A percentile compares a stretch with the other conserved stretches of the same genome.
phyloP scores from a whole-genome alignment of 495 filamentous ascomycete genomes.

The Terfezia claveryi region DNA sequence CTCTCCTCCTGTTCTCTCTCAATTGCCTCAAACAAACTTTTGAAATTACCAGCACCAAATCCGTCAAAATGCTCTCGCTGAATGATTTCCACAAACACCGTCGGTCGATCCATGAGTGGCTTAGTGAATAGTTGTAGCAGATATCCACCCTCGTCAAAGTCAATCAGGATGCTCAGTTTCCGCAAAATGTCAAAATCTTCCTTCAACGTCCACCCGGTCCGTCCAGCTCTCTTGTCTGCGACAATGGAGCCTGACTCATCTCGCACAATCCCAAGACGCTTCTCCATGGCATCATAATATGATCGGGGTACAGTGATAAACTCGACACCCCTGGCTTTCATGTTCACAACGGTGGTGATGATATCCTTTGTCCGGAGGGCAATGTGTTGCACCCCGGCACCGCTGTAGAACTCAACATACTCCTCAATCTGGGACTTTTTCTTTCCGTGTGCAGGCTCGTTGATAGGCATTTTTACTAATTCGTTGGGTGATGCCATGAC shows the following conservation, averaged over 20 bases:
- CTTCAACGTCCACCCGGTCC: slow-evolving; percentile 1
- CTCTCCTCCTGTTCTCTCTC: slow-evolving; percentile 68
- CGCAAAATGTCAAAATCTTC: slow-evolving; percentile 58
- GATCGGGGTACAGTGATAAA: slow-evolving; percentile 68
- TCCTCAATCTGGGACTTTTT: slow-evolving; percentile 81
- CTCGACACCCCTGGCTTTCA: slow-evolving; percentile 60
- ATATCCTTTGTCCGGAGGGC: slow-evolving; percentile 65
- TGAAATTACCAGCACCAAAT: slow-evolving; percentile 90
- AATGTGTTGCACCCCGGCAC: slow-evolving; percentile 73
- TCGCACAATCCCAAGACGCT: slow-evolving; percentile 30
- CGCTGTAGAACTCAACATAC: slow-evolving; percentile 70
- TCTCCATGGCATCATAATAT: slow-evolving; percentile 59
- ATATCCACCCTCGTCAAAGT: slow-evolving; percentile 80
- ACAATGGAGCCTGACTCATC: slow-evolving; percentile 2
- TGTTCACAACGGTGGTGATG: slow-evolving; percentile 44
- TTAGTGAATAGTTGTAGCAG: slow-evolving; percentile 73
- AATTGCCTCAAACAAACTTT: slow-evolving; percentile 77
- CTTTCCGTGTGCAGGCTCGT: slow-evolving; percentile 75
- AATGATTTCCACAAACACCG: slow-evolving; percentile 87
- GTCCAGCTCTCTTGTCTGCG: not conserved
- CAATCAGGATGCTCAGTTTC: slow-evolving; percentile 60
- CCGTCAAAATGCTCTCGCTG: slow-evolving; percentile 69
- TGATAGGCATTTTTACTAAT: slow-evolving; percentile 87
- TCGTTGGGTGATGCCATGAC: slow-evolving; percentile 75
- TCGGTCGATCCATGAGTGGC: slow-evolving; percentile 78